Evolutionary conservation across 2,329 filamentous ascomycete genomes (phyloP).

Genomic region (Apiospora saccharicola): DNA sequence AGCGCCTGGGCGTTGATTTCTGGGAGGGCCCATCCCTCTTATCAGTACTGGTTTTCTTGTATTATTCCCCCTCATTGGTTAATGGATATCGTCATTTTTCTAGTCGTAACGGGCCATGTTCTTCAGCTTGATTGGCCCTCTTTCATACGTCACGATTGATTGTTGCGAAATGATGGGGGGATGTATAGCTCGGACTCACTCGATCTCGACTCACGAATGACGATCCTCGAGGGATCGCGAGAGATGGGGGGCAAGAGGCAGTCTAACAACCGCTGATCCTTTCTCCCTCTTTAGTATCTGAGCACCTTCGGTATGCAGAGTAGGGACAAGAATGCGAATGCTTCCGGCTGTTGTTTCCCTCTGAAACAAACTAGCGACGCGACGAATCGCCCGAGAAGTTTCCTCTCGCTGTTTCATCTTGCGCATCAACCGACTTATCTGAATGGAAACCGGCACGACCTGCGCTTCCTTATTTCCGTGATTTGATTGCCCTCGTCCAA

Average conservation of each 20-base stretch:
- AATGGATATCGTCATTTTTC: background rate
- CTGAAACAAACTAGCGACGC: slow-evolving; percentile 1
- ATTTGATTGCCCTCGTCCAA: background rate
- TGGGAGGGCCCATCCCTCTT: background rate
- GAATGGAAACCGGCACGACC: background rate
- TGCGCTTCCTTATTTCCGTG: background rate
- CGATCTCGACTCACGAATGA: background rate
- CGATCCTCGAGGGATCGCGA: background rate
- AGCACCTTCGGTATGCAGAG: background rate
- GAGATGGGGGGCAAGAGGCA: background rate
- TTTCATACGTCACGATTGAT: background rate
- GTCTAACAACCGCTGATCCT: background rate
- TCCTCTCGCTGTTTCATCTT: background rate
- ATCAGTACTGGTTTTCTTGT: slow-evolving; percentile 10
- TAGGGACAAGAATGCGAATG: background rate
- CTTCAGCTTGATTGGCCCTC: background rate
- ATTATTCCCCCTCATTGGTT: background rate
- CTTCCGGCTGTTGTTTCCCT: background rate
- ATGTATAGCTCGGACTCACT: background rate
- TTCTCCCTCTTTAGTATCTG: background rate
- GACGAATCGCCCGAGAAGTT: no score
- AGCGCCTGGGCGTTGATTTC: slow-evolving; percentile 4
- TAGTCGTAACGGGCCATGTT: background rate
- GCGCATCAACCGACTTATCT: background rate
- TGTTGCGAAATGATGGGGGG: background rate